Base-by-base conservation (phyloP, 140 eudicot genomes). In the Anethum foeniculum region DNA sequence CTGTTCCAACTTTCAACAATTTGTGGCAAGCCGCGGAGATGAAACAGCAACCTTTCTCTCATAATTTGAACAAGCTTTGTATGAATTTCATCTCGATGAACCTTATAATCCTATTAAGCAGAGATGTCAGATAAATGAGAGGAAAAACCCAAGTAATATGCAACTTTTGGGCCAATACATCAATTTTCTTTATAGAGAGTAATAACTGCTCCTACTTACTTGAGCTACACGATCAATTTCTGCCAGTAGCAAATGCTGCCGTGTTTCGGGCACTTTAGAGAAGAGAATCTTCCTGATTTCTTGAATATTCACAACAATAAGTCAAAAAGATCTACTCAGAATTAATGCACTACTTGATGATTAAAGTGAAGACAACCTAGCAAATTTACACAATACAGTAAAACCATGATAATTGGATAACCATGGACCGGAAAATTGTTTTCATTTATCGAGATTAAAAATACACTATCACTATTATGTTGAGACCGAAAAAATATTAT, bases 51-150 rank as follows among this genome's bases (percentile, higher is more conserved):
- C 75, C 99, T 91, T 83, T 96, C 99, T 80, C 93, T 89, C 99
- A 96, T 96, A 80, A 96, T 96, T 88, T 96, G 99, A 77, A 96
- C 98, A 87, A 96, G 88, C 86, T 96, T 93, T 13, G 96, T 86
- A 80, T 96, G 98, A 83, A 96, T 96, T 86, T 96, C 99, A 86
- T 96, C 98, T 44, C 97, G 82, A 86, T 96, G 99, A 86, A 89
- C 87, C 85, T 90, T 93, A 74, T 87, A 96, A 84, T 96, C 99
- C 99, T 96, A 82, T 68, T 32, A 68, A 13, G 12, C 44, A 68
- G 8, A 68, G 44, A 30, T 68, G 43, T 68, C 10, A 68, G 44
- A 5, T 32, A 32, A 30, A 68, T 10, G 74, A 28, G 44, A 2
- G 23, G 12, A 14, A 14, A 65, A 25, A 30, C 3, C 39, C 38